phyloP scores from a whole-genome alignment of 352 stramenopile genomes.

The Globisporangium camurandrum region DNA sequence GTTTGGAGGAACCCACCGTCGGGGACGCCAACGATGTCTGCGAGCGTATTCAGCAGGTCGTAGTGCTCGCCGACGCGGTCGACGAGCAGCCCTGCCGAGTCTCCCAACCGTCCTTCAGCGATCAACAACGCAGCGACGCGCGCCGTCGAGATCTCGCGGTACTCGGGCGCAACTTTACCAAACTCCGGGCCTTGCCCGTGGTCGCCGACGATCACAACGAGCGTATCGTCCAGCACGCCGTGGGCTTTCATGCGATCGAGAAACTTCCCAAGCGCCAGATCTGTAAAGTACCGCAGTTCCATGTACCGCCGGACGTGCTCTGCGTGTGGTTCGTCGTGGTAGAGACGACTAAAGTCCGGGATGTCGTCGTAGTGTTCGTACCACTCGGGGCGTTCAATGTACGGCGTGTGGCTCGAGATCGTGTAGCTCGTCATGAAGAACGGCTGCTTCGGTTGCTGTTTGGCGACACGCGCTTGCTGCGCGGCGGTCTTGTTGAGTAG shows the following conservation, averaged over 20 bases:
- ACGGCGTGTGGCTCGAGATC: slow-evolving; percentile 47
- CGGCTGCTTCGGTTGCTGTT: slow-evolving; percentile 23
- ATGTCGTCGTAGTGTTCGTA: slow-evolving; percentile 12
- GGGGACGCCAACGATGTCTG: slow-evolving; percentile 29
- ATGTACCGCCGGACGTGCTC: slow-evolving; percentile 25
- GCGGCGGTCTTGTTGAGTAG: slow-evolving; percentile 35
- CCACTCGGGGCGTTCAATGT: slow-evolving; percentile 27
- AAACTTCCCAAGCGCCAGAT: slow-evolving; percentile 40
- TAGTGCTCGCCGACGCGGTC: slow-evolving; percentile 28
- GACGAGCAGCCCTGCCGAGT: slow-evolving; percentile 18
- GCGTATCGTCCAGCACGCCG: slow-evolving; percentile 40
- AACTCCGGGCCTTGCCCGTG: slow-evolving; percentile 38
- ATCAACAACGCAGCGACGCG: slow-evolving; percentile 25
- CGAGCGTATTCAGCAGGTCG: slow-evolving; percentile 32
- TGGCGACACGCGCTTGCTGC: slow-evolving; percentile 18
- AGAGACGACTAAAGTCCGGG: slow-evolving; percentile 31
- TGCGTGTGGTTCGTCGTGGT: slow-evolving; percentile 12
- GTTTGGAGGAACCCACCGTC: slow-evolving; percentile 25
- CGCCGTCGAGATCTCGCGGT: slow-evolving; percentile 20
- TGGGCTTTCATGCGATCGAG: slow-evolving; percentile 34
- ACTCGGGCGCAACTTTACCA: slow-evolving; percentile 20
- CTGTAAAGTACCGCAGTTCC: slow-evolving; percentile 43
- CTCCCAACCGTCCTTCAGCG: slow-evolving; percentile 25
- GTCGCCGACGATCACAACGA: slow-evolving; percentile 46
- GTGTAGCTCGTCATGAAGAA: slow-evolving; percentile 53